These are phyloP conservation scores for Thelephora terrestris DNA, from an alignment of 1,284 basidiomycete species.

Conservation along the genomic window DNA sequence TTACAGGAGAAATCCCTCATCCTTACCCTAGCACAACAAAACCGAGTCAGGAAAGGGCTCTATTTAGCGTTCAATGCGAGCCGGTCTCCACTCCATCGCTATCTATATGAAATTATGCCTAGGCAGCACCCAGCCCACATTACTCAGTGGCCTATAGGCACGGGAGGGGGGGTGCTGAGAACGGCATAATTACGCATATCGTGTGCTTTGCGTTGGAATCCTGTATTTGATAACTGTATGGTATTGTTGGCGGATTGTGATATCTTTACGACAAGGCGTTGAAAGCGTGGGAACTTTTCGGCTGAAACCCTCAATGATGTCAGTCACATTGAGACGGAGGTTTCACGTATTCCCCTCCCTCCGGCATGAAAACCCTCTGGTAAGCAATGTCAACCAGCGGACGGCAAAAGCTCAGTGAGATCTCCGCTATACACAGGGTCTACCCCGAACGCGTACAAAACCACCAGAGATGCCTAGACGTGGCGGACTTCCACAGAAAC, in stretches of 20 bases:
- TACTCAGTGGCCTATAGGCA: too few relatives aligned
- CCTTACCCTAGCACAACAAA: neutral
- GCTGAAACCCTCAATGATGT: neutral
- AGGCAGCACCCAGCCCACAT: too few relatives aligned
- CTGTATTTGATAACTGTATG: neutral
- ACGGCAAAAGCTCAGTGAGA: neutral
- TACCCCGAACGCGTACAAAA: slow-evolving; percentile 32
- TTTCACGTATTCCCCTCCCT: slow-evolving; percentile 1
- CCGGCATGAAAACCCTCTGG: slow-evolving; percentile 37
- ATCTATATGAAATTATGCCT: too few relatives aligned
- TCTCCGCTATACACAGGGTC: slow-evolving; percentile 29
- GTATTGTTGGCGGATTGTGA: neutral
- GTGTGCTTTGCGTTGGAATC: neutral
- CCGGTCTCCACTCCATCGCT: neutral
- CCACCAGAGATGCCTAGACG: slow-evolving; percentile 56
- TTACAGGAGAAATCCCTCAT: neutral
- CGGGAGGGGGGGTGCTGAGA: too few relatives aligned
- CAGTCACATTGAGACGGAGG: neutral
- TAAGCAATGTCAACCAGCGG: slow-evolving; percentile 13
- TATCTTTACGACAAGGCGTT: neutral
- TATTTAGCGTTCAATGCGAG: neutral
- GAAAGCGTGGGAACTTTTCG: neutral
- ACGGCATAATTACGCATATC: too few relatives aligned
- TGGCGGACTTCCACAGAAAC: slow-evolving; percentile 42
- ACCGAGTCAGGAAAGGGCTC: neutral